Base-by-base conservation (phyloP, 345 rosid species). In the Ailanthus altissimus region DNA sequence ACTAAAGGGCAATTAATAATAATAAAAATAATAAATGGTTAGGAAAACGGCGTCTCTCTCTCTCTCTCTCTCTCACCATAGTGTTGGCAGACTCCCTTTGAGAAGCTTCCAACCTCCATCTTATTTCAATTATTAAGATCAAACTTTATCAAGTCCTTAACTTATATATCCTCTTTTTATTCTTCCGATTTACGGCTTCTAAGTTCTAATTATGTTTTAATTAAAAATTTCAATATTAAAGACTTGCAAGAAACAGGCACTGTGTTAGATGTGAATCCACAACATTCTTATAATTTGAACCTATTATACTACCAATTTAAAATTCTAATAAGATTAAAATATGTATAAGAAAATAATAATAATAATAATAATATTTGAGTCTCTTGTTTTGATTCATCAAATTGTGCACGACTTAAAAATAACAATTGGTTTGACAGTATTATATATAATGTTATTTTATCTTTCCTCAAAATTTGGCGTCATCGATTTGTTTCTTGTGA, bases 21-120 rank as follows among this genome's bases (percentile, higher is more conserved):
- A n/a, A n/a, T n/a, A n/a, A n/a, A n/a, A n/a, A n/a, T n/a, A n/a
- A n/a, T n/a, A n/a, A n/a, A n/a, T n/a, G n/a, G n/a, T n/a, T n/a
- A n/a, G n/a, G n/a, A n/a, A n/a, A n/a, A n/a, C n/a, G n/a, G n/a
- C n/a, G n/a, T n/a, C n/a, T n/a, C n/a, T n/a, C n/a, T 20, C 11
- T n/a, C n/a, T 20, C 18, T 54, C 3, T 70, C 18, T 36, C 62
- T n/a, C 36, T 54, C 60, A 32, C 28, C 63, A 56, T 10, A 40
- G 0, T 71, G 75, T 71, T 63, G 75, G 75, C 75, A 71, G 64
- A 54, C 14, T 3, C 10, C 50, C 42, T 53, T 11, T 53, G 62
- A 10, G 74, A 70, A 53, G 60, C 74, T 70, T 70, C 74, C 61
- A 51, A 5, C 20, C 60, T 28, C 2, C 32, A 2, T 66, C 6